A percentile compares a stretch with the other conserved stretches of the same genome.
These are phyloP conservation scores for Candida sanyaensis DNA, from an alignment of 1,139 yeast species.

Conservation along the genomic window DNA sequence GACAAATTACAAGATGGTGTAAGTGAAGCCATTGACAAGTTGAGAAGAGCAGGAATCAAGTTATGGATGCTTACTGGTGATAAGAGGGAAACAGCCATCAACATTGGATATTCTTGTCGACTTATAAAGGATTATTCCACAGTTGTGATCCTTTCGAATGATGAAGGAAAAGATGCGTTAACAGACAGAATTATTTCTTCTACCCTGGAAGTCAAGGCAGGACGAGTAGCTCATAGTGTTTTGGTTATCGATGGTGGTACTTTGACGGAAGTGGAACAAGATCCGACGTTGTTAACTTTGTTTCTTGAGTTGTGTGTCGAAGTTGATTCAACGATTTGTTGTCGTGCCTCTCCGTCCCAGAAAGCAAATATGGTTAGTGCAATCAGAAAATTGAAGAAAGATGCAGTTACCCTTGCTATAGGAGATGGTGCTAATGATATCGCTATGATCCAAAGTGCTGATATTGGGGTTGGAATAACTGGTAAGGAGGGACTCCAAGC, in stretches of 20 bases:
- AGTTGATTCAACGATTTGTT: conserved; percentile 89
- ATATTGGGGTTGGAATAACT: conserved; percentile 95
- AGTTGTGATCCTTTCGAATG: conserved; percentile 70
- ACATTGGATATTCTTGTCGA: conserved; percentile 93
- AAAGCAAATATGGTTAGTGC: conserved; percentile 86
- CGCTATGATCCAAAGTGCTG: conserved; percentile 99
- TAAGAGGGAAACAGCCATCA: conserved; percentile 95
- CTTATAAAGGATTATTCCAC: conserved; percentile 92
- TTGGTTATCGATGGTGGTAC: conserved; percentile 93
- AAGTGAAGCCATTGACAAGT: conserved; percentile 87
- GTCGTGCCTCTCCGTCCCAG: conserved; percentile 97
- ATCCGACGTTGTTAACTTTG: conserved; percentile 66
- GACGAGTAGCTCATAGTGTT: conserved; percentile 88
- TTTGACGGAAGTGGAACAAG: conserved; percentile 67
- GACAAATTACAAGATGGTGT: conserved; percentile 97
- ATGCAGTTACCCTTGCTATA: conserved; percentile 85
- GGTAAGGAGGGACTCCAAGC: conserved; percentile 98
- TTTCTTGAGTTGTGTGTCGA: conserved; percentile 83
- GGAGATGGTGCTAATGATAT: conserved; percentile 99
- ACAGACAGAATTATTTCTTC: conserved; percentile 58
- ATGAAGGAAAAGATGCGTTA: conserved; percentile 53
- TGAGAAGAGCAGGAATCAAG: conserved; percentile 89
- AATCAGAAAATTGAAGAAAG: conserved; percentile 65
- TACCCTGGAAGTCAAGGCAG: conserved; percentile 59
- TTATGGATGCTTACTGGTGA: conserved; percentile 99